Base-by-base conservation (phyloP, 495 filamentous ascomycete species). In the Annulohypoxylon nitens region DNA sequence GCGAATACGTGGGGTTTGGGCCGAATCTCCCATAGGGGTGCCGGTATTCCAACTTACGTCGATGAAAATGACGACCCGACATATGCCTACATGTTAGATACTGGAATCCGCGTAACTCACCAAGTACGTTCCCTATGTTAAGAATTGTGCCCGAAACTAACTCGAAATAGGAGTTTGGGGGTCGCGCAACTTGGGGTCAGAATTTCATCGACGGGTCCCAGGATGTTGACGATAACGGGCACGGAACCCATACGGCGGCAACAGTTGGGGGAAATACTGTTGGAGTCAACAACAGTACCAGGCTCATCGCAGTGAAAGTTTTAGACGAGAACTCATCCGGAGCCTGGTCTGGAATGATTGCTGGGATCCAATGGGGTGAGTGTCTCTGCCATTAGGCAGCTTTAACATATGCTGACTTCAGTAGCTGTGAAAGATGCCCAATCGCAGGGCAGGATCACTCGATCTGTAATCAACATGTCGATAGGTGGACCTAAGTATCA, bases 161-260 rank as follows among this genome's bases (percentile, higher is more conserved):
- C 12, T 39, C 12, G 53, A 12, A 83, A 39, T 60, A 67, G 64
- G 78, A 88, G 30, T 89, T 88, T 58, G 83, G 72, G 3, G 83
- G 83, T 39, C 86, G 86, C 61, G 86, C 85, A 45, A 80, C 59
- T 25, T 83, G 77, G 60, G 86, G 85, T 41, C 80, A 81, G 69
- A 88, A 87, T 70, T 83, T 78, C 55, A 78, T 84, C 45, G 34
- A 70, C 12, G 80, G 71, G 12, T 75, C 80, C 12, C 69, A 64
- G 68, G 76, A 85, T 65, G 74, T 78, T 25, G 84, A 86, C 74
- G 83, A 80, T 34, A 79, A 83, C 51, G 83, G 88, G 33, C 88
- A 90, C 73, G 88, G 88, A 33, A 90, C 88, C 10, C 88, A 90
- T 76, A 83, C 85, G 47, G 82, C 86, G 33, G 88, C 86, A 18